A percentile compares a stretch with the other conserved stretches of the same genome.
These are phyloP conservation scores for Austroboletus eburneus DNA, from an alignment of 768 basidiomycete genomes.

Conservation along the genomic window DNA sequence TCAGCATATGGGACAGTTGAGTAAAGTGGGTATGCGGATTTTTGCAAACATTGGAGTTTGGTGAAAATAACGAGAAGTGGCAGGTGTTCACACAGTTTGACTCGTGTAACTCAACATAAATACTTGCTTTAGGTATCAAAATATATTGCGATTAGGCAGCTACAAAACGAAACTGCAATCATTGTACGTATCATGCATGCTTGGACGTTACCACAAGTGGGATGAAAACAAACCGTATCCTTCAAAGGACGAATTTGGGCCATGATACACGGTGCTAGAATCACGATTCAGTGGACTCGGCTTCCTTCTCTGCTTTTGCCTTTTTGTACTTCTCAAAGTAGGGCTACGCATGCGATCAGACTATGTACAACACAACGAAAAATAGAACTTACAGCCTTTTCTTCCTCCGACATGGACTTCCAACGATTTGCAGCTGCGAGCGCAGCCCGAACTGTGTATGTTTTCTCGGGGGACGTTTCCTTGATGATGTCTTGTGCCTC, in stretches of 20 bases:
- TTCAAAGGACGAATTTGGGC: background rate
- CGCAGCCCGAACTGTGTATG: background rate
- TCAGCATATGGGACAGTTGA: too few species aligned
- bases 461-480: constrained; percentile 3
- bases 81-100: too few species aligned
- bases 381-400: constrained; percentile 26
- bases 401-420: constrained; percentile 29
- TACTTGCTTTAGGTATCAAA: too few species aligned
- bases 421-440: constrained; percentile 25
- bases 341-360: constrained; percentile 14
- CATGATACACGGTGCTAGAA: background rate
- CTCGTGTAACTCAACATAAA: too few species aligned
- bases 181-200: too few species aligned
- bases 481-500: constrained; percentile 16
- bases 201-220: too few species aligned
- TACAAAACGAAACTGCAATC: too few species aligned
- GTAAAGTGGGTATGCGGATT: too few species aligned
- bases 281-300: constrained; percentile 6
- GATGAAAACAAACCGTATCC: too few species aligned
- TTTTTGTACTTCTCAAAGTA: constrained; percentile 18
- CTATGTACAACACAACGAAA: background rate
- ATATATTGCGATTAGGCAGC: too few species aligned
- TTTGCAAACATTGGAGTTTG: too few species aligned
- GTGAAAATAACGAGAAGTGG: too few species aligned
- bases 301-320: constrained; percentile 12